phyloP scores from a whole-genome alignment of 139 green algal species.

The Bryopsis sp. region DNA sequence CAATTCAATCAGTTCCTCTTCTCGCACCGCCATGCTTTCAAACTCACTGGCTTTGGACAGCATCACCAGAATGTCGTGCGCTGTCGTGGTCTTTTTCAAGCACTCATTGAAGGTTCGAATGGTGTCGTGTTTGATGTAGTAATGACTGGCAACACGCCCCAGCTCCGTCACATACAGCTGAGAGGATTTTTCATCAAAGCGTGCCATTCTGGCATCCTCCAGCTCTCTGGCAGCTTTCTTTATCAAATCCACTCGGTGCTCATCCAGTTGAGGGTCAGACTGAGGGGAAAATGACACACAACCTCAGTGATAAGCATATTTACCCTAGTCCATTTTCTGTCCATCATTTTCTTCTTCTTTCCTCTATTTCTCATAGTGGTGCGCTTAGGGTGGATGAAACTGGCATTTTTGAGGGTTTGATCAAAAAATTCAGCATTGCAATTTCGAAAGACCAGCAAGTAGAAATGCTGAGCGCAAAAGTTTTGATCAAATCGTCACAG shows the following conservation, averaged over 20 bases:
- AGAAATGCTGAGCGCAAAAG: too few relatives aligned
- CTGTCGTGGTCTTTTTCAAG: conserved; percentile 45
- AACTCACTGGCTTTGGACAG: conserved; percentile 86
- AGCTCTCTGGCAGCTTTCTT: conserved; percentile 33
- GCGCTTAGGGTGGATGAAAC: too few relatives aligned
- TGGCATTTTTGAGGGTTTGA: too few relatives aligned
- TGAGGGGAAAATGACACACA: not conserved
- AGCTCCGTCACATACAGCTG: conserved; percentile 80
- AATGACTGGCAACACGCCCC: conserved; percentile 79
- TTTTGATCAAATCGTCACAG: too few relatives aligned
- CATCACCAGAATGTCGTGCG: conserved; percentile 62
- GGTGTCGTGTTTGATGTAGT: conserved; percentile 78
- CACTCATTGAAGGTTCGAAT: conserved; percentile 61
- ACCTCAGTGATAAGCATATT: too few relatives aligned
- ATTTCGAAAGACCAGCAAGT: too few relatives aligned
- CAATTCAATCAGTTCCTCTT: conserved; percentile 93
- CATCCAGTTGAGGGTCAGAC: conserved; percentile 58
- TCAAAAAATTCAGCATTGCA: too few relatives aligned
- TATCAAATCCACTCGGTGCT: conserved; percentile 40
- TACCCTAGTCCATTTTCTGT: too few relatives aligned
- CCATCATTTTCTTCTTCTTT: too few relatives aligned
- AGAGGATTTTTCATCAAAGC: conserved; percentile 60
- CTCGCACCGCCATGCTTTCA: conserved; percentile 82
- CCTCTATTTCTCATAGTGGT: too few relatives aligned
- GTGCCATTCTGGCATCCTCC: conserved; percentile 70